Conservation (phyloP, 2,329 filamentous ascomycete genomes). For the Colletotrichum abscissum region DNA sequence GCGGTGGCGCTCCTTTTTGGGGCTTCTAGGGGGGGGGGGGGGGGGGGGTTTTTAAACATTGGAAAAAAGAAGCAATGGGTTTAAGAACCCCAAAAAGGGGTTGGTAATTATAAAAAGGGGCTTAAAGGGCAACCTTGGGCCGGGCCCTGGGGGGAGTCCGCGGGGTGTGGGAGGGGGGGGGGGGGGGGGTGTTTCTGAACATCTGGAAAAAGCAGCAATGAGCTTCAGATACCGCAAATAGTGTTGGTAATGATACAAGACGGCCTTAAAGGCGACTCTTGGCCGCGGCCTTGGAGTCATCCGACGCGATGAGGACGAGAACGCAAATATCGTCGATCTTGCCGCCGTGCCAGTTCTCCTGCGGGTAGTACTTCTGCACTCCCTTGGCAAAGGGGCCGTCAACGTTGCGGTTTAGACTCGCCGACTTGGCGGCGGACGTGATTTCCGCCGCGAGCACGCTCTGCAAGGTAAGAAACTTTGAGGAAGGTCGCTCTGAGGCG, state of each 20-base stretch:
- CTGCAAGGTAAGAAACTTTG: constrained; percentile 69
- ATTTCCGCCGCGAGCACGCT: constrained; percentile 83
- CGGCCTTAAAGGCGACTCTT: constrained; percentile 44
- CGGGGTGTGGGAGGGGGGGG: not conserved
- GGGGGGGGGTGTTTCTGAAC: not conserved
- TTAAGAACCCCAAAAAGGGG: no score
- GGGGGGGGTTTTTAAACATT: not conserved
- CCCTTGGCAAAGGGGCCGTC: constrained; percentile 97
- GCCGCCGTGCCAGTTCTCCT: constrained; percentile 88
- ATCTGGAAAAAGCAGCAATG: constrained; percentile 3
- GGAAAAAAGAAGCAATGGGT: constrained; percentile 4
- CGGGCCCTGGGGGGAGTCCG: no score
- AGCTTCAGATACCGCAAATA: not conserved
- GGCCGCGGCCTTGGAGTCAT: constrained; percentile 56
- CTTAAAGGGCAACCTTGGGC: no score
- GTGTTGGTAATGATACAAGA: not conserved
- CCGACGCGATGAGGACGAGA: constrained; percentile 81
- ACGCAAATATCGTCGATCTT: constrained; percentile 97
- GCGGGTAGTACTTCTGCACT: constrained; percentile 87
- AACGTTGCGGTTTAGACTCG: constrained; percentile 82
- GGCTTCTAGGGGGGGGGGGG: not conserved
- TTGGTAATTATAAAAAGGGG: no score
- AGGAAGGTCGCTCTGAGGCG: constrained; percentile 37
- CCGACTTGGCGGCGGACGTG: constrained; percentile 83
- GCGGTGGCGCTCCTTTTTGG: not conserved